These are phyloP conservation scores for Xylaria curta DNA, from an alignment of 495 filamentous ascomycete species.

Conservation along the genomic window DNA sequence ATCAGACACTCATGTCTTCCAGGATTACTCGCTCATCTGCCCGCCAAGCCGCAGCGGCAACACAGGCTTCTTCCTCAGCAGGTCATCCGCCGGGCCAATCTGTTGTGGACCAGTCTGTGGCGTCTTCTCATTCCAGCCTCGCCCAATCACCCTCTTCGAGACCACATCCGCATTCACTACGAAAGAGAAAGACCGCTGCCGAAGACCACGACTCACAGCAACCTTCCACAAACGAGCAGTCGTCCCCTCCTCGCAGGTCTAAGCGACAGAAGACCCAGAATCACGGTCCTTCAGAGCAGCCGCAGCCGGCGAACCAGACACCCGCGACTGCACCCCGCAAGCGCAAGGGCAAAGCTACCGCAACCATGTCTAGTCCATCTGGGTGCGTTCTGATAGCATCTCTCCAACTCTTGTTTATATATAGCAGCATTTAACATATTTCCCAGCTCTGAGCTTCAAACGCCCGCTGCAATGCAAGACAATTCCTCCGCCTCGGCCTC, in stretches of 20 bases:
- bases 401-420: neutral
- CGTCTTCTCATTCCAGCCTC: conserved; percentile 48
- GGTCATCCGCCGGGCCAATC: conserved; percentile 43
- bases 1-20: conserved; percentile 73
- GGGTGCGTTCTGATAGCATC: conserved; percentile 30
- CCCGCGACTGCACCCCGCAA: conserved; percentile 58
- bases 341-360: conserved; percentile 66
- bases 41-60: conserved; percentile 78
- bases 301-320: conserved; percentile 34
- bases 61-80: conserved; percentile 58
- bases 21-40: conserved; percentile 83
- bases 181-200: conserved; percentile 49
- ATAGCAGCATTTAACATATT: conserved; percentile 19
- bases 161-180: conserved; percentile 34
- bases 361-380: conserved; percentile 79
- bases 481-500: conserved; percentile 54
- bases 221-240: conserved; percentile 35
- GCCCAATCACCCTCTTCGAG: conserved; percentile 48
- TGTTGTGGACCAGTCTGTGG: conserved; percentile 49
- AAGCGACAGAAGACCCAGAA: conserved; percentile 56
- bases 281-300: conserved; percentile 34
- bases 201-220: conserved; percentile 40
- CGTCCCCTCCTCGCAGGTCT: conserved; percentile 54
- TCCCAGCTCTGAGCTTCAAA: conserved; percentile 36
- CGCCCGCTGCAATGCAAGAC: conserved; percentile 39